Evolutionary conservation across 257 asterid genomes (phyloP).

Genomic region (Solanum appendiculatum): DNA sequence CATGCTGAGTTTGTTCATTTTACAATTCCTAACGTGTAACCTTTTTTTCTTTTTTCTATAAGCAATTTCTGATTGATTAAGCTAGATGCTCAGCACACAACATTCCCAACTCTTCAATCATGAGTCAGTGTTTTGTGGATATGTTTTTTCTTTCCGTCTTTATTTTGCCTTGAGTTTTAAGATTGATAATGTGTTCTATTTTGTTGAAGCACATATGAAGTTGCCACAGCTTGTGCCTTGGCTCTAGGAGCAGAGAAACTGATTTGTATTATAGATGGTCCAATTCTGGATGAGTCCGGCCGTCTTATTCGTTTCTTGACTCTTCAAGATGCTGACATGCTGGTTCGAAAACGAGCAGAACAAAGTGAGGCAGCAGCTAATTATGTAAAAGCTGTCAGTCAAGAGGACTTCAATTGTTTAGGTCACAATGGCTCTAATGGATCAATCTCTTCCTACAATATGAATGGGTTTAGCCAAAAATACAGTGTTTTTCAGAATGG

Average conservation of each 20-base stretch:
- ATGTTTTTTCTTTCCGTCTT: not conserved
- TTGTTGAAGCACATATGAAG: constrained; percentile 82
- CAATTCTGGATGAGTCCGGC: constrained; percentile 68
- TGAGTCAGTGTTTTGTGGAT: not conserved
- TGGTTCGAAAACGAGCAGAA: constrained; percentile 66
- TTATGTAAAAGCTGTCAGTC: constrained; percentile 74
- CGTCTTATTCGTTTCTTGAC: constrained; percentile 69
- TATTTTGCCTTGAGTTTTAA: not conserved
- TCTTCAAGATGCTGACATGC: constrained; percentile 74
- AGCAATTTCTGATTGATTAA: not conserved
- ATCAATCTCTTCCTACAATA: constrained; percentile 19
- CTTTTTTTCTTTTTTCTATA: not conserved
- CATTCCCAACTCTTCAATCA: not conserved
- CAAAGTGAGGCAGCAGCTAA: constrained; percentile 91
- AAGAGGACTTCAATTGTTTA: constrained; percentile 32
- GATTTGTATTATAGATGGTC: constrained; percentile 84
- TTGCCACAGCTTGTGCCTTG: constrained; percentile 93
- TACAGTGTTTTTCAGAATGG: constrained; percentile 80
- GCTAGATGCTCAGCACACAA: not conserved
- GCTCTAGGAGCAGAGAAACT: constrained; percentile 93
- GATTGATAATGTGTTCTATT: not conserved
- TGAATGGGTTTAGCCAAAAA: constrained; percentile 24
- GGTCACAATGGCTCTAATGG: constrained; percentile 23
- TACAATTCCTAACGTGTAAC: not conserved
- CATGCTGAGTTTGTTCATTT: not conserved